Evolutionary conservation across 345 rosid species (phyloP), one percentile per base, ranked within the genome.

Genomic region (Eucalyptus rudis): DNA sequence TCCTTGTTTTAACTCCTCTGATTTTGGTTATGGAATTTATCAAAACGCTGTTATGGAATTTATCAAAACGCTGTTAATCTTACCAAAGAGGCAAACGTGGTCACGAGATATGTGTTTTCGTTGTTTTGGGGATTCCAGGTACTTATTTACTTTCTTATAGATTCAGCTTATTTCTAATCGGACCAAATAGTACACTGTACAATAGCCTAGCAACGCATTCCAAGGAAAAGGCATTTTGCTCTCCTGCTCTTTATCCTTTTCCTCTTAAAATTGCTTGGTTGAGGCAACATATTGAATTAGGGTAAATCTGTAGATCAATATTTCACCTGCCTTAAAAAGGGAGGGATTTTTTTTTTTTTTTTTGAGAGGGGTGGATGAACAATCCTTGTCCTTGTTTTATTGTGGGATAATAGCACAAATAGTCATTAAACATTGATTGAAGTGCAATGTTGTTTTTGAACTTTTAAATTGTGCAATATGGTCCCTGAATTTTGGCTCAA

Each of bases 121-220:
- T 91, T 97, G 86, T 97, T 95, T 88, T 97, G 99, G 99, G 99
- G 99, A 56, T 96, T 97, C 87, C 99, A 96, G 98, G 99, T 96
- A 94, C 47, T 68, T 43, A 5, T 49, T 11, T 49, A 43, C 86
- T 24, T 52, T 45, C 52, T 43, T 36, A 27, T 47, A 17, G 5
- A 84, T 27, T 59, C 7, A 0, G 66, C 66, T 5, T 59, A 27
- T 59, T 59, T 59, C 66, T 59, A 29, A 27, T 59, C n/a, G 66
- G 66, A 59, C 66, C 66, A 59, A 59, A 59, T 25, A 59, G n/a
- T 27, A 27, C 0, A 1, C n/a, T 29, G n/a, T 10, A 59, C 66
- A 25, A 59, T 59, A 59, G 66, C 66, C 31, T 59, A 25, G 66
- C n/a, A 59, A 5, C 6, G 66, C 31, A 59, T 59, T 59, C 29